phyloP scores from a whole-genome alignment of 2,329 filamentous ascomycete species.

The Exophiala spinifera region DNA sequence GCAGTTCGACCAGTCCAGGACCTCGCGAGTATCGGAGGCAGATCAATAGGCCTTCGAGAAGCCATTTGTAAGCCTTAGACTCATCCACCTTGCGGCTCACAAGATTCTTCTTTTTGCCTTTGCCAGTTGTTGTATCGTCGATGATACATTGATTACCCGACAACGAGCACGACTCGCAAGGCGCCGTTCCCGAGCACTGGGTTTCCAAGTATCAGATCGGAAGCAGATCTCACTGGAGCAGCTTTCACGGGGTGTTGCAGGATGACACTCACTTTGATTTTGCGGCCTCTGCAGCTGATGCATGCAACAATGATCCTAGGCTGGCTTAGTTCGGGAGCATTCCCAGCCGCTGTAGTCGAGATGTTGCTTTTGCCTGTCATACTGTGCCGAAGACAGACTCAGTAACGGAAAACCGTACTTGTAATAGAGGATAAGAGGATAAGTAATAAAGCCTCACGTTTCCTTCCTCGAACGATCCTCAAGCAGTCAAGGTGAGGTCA shows the following conservation, averaged over 20 bases:
- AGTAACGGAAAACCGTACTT: neutral
- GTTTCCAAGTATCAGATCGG: neutral
- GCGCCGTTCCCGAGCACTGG: constrained; percentile 12
- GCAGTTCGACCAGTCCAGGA: neutral
- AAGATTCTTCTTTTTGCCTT: neutral
- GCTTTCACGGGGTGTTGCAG: neutral
- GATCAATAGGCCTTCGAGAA: constrained; percentile 6
- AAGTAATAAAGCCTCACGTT: neutral
- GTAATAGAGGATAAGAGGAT: neutral
- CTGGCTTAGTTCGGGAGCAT: neutral
- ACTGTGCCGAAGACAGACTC: neutral
- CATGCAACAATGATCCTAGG: constrained; percentile 3
- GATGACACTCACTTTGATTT: constrained; percentile 1
- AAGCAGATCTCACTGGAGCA: neutral
- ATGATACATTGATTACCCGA: constrained; percentile 3
- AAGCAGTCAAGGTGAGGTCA: neutral
- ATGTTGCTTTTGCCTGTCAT: neutral
- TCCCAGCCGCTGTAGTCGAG: neutral
- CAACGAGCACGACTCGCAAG: constrained; percentile 6
- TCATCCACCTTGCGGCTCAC: constrained; percentile 7
- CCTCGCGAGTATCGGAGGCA: constrained; percentile 6
- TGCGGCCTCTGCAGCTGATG: constrained; percentile 4
- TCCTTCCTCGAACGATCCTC: neutral
- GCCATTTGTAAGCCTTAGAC: constrained; percentile 8
- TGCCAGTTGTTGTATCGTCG: constrained; percentile 9